A percentile compares a stretch with the other conserved stretches of the same genome.
phyloP scores from a whole-genome alignment of 2,329 filamentous ascomycete genomes.

The Lasiodiplodia gonubiensis region DNA sequence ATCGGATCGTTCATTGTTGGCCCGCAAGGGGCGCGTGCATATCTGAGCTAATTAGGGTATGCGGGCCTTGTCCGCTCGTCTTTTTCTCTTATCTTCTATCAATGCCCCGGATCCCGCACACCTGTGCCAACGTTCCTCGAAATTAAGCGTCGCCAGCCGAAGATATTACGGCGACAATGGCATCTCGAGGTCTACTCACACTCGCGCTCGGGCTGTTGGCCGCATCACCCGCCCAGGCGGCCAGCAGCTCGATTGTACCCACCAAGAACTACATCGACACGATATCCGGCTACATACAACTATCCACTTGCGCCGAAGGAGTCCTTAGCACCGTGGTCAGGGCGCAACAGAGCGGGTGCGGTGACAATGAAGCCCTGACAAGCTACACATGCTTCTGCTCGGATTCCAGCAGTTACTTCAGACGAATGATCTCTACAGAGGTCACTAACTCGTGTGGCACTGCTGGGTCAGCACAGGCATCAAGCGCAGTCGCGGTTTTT shows the following conservation, averaged over 20 bases:
- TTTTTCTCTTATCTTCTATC: no score
- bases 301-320: neutral
- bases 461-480: neutral
- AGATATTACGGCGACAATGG: neutral
- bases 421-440: neutral
- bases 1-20: neutral
- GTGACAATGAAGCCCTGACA: neutral
- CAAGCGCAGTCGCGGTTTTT: neutral
- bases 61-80: no score
- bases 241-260: neutral
- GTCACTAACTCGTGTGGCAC: neutral
- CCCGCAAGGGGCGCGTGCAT: neutral
- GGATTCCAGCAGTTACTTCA: neutral
- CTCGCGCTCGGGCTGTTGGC: neutral
- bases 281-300: neutral
- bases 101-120: no score
- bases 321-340: constrained; percentile 16
- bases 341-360: constrained; percentile 7
- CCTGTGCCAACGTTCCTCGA: no score
- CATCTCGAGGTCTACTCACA: neutral
- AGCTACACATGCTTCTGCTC: constrained; percentile 22
- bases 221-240: neutral
- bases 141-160: no score
- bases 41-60: neutral
- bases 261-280: constrained; percentile 19